Conservation (phyloP, 2,329 filamentous ascomycete genomes). For the Cercospora sojina region DNA sequence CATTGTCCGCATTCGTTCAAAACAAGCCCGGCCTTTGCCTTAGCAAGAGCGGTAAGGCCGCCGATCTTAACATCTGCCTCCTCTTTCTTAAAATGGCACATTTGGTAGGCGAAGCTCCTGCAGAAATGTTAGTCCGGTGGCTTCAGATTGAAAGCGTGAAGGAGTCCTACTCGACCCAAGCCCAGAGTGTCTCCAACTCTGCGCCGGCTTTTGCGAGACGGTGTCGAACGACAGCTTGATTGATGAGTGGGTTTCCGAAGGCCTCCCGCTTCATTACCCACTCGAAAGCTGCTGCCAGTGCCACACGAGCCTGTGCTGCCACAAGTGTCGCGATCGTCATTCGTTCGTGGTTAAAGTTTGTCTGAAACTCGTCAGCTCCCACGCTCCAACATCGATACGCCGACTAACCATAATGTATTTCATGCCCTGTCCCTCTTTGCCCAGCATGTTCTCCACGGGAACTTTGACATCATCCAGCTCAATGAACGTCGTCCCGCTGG, state of each 20-base stretch:
- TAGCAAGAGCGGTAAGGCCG: neutral
- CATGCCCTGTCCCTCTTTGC: slow-evolving; percentile 80
- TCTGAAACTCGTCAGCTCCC: neutral
- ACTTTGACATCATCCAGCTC: slow-evolving; percentile 86
- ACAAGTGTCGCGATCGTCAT: neutral
- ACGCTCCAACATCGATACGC: neutral
- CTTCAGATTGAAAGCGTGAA: neutral
- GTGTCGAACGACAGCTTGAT: neutral
- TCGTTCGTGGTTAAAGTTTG: neutral
- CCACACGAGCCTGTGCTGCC: neutral
- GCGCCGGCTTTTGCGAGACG: neutral
- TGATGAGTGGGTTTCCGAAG: neutral
- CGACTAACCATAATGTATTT: slow-evolving; percentile 64
- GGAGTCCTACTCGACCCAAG: neutral
- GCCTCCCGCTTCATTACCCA: neutral
- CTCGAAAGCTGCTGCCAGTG: neutral
- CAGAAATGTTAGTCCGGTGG: neutral
- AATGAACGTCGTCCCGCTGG: slow-evolving; percentile 74
- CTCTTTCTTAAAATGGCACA: neutral
- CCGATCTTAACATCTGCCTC: neutral
- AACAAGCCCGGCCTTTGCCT: neutral
- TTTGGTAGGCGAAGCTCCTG: neutral
- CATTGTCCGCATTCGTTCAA: neutral
- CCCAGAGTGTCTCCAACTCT: neutral
- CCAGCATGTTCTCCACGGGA: slow-evolving; percentile 73